Base-by-base conservation (phyloP, 148 eudicot genomes). In the Rhododendron mucronatum region DNA sequence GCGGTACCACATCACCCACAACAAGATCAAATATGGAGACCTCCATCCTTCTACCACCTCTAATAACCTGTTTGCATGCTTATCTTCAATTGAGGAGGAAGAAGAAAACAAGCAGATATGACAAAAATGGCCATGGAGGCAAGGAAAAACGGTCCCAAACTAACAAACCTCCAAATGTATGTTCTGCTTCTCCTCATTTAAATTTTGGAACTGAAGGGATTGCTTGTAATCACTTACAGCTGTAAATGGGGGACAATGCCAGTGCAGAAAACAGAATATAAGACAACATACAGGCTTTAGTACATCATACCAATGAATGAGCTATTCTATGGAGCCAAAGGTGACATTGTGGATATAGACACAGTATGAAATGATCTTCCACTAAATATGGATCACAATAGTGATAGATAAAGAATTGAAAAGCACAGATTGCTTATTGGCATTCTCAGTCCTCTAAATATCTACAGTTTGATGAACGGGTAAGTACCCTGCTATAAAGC, bases 161-260 rank as follows among this genome's bases (percentile, higher is more conserved):
- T 53, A 50, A 80, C 91, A 81, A 82, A 95, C 99, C 99, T 96
- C 99, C 90, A 96, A 65, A 78, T 95, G 99, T 91, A 95, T 97
- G 88, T 97, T 95, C 73, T 95, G 93, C 91, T 97, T 97, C 92
- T 95, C 98, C 78, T 95, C 95, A 82, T 95, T 94, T 71, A 55
- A 55, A 55, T 55, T 91, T 89, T 97, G 98, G 87, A 97, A 95
- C 89, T 94, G 99, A 78, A 95, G 98, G 50, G 99, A 95, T 85
- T 97, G 98, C 84, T 89, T 93, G 87, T 97, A 97, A 86, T 97
- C 99, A 91, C 98, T 97, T 57, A 91, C 80, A 87, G 99, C 99
- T 97, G 89, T 91, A 88, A 86, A 78, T 47, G 11, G 10, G 5
- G 75, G 77, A 85, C 12, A 86, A 73, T 39, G 84, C 33, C 11